Evolutionary conservation across 345 rosid genomes (phyloP).

Genomic region (Conringia planisiliqua): DNA sequence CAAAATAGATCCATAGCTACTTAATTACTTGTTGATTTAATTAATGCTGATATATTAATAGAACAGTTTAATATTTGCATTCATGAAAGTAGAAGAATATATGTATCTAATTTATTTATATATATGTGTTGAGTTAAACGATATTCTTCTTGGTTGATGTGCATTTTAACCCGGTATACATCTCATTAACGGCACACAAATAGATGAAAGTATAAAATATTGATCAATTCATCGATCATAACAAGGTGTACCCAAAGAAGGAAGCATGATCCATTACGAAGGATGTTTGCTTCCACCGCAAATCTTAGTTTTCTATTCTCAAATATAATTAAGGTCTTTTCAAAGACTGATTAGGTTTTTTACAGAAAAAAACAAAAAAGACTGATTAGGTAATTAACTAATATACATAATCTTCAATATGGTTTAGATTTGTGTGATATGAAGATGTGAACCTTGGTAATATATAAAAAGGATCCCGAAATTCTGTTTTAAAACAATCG

Average conservation of each 20-base stretch:
- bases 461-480: not conserved
- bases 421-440: not conserved
- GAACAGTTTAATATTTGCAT: no score
- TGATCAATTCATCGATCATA: slow-evolving; percentile 24
- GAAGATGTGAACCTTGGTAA: not conserved
- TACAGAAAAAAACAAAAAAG: no score
- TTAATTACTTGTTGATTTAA: not conserved
- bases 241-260: slow-evolving; percentile 31
- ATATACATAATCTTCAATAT: not conserved
- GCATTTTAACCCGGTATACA: slow-evolving; percentile 1
- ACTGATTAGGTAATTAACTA: not conserved
- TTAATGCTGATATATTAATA: not conserved
- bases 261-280: slow-evolving; percentile 35
- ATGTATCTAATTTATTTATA: not conserved
- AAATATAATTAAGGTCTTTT: not conserved
- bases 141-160: slow-evolving; percentile 32
- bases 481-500: not conserved
- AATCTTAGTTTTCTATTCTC: not conserved
- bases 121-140: not conserved
- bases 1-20: not conserved
- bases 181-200: slow-evolving; percentile 2
- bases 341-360: no score
- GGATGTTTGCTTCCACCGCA: slow-evolving; percentile 45
- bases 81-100: not conserved
- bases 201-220: not conserved